Evolutionary conservation across 2,329 filamentous ascomycete genomes (phyloP).

Genomic region (Xylaria sp.): DNA sequence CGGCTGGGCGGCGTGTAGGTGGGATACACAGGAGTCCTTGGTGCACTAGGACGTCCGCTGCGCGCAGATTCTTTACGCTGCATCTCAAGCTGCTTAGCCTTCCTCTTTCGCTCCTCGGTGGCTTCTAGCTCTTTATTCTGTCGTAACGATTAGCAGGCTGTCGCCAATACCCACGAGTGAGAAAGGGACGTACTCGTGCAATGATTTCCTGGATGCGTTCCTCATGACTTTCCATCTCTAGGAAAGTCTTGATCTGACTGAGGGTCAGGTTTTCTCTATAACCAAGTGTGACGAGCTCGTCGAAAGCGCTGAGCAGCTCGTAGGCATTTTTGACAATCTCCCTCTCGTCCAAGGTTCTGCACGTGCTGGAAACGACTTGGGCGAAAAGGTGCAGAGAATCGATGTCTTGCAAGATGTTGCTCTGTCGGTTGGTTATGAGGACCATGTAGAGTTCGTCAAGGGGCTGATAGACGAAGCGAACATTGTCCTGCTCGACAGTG

Average conservation of each 20-base stretch:
- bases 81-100: conserved; percentile 98
- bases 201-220: conserved; percentile 99
- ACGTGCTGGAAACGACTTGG: conserved; percentile 95
- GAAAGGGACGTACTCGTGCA: conserved; percentile 71
- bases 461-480: conserved; percentile 99
- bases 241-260: conserved; percentile 97
- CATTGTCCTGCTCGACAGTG: conserved; percentile 98
- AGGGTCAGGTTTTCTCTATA: conserved; percentile 97
- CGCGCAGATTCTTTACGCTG: conserved; percentile 96
- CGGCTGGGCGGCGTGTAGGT: conserved; percentile 86
- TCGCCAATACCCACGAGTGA: conserved; percentile 7
- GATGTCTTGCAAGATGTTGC: conserved; percentile 99
- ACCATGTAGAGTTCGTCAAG: conserved; percentile 99
- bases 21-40: conserved; percentile 84
- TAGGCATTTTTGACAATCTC: conserved; percentile 96
- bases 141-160: conserved; percentile 32
- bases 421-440: conserved; percentile 98
- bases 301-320: conserved; percentile 94
- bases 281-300: conserved; percentile 94
- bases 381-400: conserved; percentile 98
- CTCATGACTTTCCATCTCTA: conserved; percentile 99
- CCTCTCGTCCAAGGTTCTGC: conserved; percentile 93
- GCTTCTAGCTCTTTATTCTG: conserved; percentile 99
- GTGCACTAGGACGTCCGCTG: conserved; percentile 71
- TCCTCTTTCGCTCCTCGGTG: conserved; percentile 96